These are phyloP conservation scores for Trichomonascaceae sp. DNA, from an alignment of 1,139 yeast species.

Conservation along the genomic window DNA sequence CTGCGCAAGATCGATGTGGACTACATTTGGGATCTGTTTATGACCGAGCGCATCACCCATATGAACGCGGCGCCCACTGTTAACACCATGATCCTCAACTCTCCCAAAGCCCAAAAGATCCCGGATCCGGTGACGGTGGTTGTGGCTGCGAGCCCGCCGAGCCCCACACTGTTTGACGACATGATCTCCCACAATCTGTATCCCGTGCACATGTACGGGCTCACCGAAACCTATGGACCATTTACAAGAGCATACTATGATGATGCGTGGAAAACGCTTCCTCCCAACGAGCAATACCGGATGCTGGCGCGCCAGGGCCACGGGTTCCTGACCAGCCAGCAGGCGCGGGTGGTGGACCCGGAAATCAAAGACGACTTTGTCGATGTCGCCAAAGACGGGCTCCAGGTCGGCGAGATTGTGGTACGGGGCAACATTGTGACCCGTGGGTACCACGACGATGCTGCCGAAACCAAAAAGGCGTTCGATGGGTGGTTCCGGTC, in stretches of 20 bases:
- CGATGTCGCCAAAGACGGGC: slow-evolving; percentile 34
- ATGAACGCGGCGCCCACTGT: slow-evolving; percentile 30
- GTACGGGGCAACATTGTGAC: slow-evolving; percentile 37
- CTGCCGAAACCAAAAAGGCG: slow-evolving; percentile 38
- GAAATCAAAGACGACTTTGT: slow-evolving; percentile 25
- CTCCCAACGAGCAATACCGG: slow-evolving; percentile 15
- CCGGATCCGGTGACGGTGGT: slow-evolving; percentile 22
- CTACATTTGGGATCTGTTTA: slow-evolving; percentile 24
- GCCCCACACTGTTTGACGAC: slow-evolving; percentile 24
- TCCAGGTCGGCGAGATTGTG: slow-evolving; percentile 26
- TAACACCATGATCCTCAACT: slow-evolving; percentile 25
- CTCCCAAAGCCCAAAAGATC: slow-evolving; percentile 19
- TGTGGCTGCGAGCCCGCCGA: slow-evolving; percentile 30
- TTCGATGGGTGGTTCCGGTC: slow-evolving; percentile 68
- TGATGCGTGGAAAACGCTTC: slow-evolving; percentile 22
- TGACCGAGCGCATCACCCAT: slow-evolving; percentile 23
- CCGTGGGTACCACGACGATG: slow-evolving; percentile 45
- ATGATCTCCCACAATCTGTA: slow-evolving; percentile 24
- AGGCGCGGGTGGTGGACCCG: slow-evolving; percentile 36
- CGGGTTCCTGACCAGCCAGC: slow-evolving; percentile 25
- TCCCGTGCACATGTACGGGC: slow-evolving; percentile 58
- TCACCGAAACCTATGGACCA: slow-evolving; percentile 38
- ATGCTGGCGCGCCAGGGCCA: slow-evolving; percentile 27
- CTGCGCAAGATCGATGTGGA: slow-evolving; percentile 26
- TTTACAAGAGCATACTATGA: slow-evolving; percentile 23